Evolutionary conservation across 805 yeast species (phyloP).

Genomic region (Maudiozyma barnettii): DNA sequence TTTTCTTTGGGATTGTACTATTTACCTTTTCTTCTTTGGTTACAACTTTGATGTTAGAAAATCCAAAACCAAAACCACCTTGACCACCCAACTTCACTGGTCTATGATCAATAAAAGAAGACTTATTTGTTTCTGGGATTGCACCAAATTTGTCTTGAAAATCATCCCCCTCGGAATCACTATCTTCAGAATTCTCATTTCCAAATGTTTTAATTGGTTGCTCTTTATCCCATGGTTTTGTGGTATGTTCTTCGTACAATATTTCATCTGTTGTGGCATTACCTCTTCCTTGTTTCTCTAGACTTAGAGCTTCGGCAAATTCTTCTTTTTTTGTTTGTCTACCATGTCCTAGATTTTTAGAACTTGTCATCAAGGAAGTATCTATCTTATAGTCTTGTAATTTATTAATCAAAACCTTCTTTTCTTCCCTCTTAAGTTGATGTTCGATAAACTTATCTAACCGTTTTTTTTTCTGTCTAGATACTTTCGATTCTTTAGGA

Average conservation of each 20-base stretch:
- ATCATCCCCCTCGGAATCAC: constrained; percentile 21
- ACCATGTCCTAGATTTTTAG: constrained; percentile 73
- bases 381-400: constrained; percentile 56
- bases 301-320: constrained; percentile 61
- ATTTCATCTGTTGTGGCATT: constrained; percentile 52
- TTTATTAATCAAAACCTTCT: constrained; percentile 64
- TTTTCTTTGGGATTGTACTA: constrained; percentile 32
- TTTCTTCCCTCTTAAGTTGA: constrained; percentile 82
- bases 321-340: constrained; percentile 56
- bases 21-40: constrained; percentile 22
- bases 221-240: constrained; percentile 49
- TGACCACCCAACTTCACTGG: constrained; percentile 51
- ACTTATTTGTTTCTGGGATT: constrained; percentile 11
- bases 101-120: constrained; percentile 61
- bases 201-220: constrained; percentile 15
- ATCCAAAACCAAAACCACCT: constrained; percentile 60
- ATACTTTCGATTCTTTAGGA: constrained; percentile 59
- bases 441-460: constrained; percentile 88
- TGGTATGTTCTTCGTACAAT: constrained; percentile 59
- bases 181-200: constrained; percentile 18
- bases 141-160: constrained; percentile 22
- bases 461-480: constrained; percentile 65
- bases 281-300: constrained; percentile 63
- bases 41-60: constrained; percentile 44
- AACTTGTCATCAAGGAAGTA: constrained; percentile 56